These are phyloP conservation scores for Neofusicoccum cordaticola DNA, from an alignment of 2,329 filamentous ascomycete genomes.

Conservation along the genomic window DNA sequence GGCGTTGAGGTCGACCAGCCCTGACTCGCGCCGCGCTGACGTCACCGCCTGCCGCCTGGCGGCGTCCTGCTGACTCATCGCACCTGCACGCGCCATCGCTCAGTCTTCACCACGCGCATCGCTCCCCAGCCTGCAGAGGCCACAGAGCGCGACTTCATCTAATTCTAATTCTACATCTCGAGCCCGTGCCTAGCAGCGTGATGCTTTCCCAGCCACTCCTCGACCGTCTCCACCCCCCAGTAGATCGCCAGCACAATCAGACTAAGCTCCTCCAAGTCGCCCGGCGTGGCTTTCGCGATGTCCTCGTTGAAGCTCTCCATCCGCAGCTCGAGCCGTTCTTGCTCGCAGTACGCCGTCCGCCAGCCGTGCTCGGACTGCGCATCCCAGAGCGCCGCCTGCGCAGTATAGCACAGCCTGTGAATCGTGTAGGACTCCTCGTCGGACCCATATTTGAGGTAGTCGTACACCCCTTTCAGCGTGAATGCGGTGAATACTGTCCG, in stretches of 20 bases:
- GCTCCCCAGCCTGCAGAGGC: too few species aligned
- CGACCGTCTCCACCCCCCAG: slow-evolving; percentile 17
- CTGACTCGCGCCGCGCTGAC: neutral
- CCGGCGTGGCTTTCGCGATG: slow-evolving; percentile 17
- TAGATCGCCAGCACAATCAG: slow-evolving; percentile 21
- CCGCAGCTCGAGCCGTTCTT: slow-evolving; percentile 11
- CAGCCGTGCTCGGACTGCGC: slow-evolving; percentile 19
- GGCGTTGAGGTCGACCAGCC: neutral
- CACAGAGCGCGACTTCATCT: too few species aligned
- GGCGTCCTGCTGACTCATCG: neutral
- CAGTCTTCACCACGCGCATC: too few species aligned
- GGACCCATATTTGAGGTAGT: slow-evolving; percentile 21
- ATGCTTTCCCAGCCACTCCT: slow-evolving; percentile 18
- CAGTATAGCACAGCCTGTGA: slow-evolving; percentile 17
- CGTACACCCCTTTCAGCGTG: slow-evolving; percentile 31
- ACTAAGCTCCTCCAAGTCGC: slow-evolving; percentile 23
- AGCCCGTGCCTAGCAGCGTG: neutral
- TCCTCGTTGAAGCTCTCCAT: slow-evolving; percentile 17
- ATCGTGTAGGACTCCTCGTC: slow-evolving; percentile 6
- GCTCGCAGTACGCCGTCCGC: slow-evolving; percentile 16
- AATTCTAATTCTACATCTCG: neutral
- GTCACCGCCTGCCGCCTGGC: neutral
- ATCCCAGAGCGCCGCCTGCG: slow-evolving; percentile 20
- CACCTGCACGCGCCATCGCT: neutral
- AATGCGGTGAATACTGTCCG: slow-evolving; percentile 31